These are phyloP conservation scores for Cicer yamashitae DNA, from an alignment of 306 rosid species.

Conservation along the genomic window DNA sequence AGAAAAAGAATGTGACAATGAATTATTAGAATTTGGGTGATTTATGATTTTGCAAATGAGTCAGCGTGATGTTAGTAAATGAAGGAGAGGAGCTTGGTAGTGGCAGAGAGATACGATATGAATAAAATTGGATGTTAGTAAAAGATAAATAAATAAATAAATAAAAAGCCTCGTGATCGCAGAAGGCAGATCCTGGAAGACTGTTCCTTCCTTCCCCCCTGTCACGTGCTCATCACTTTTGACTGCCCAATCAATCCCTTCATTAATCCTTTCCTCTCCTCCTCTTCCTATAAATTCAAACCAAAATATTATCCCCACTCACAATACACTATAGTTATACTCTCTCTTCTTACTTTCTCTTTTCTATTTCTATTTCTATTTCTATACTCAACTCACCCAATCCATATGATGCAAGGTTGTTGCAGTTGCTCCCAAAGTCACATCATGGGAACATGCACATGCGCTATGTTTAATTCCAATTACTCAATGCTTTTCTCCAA, in stretches of 20 bases:
- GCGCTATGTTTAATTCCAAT: conserved; percentile 60
- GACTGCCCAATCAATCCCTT: conserved; percentile 21
- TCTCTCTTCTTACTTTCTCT: no score
- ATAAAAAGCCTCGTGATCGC: conserved; percentile 17
- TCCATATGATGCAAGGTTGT: conserved; percentile 64
- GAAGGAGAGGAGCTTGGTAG: neutral
- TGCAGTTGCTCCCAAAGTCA: conserved; percentile 66
- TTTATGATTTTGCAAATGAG: no score
- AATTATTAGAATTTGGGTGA: no score
- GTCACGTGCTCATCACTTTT: conserved; percentile 29
- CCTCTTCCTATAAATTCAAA: conserved; percentile 8
- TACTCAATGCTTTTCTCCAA: conserved; percentile 70
- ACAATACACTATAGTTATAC: neutral
- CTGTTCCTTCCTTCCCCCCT: conserved; percentile 21
- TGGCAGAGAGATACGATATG: conserved; percentile 2
- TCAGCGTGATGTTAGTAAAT: no score
- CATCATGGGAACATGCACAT: conserved; percentile 71
- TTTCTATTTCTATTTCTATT: no score
- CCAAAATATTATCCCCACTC: neutral
- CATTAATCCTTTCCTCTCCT: neutral
- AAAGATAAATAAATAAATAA: neutral
- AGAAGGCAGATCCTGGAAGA: conserved; percentile 29
- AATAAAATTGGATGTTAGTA: neutral
- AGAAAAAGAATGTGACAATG: no score
- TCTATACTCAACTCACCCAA: neutral